Percentiles rank a stretch among this genome's conserved stretches.
Evolutionary conservation across 805 yeast species (phyloP).

Genomic region (Yarrowia divulgata): DNA sequence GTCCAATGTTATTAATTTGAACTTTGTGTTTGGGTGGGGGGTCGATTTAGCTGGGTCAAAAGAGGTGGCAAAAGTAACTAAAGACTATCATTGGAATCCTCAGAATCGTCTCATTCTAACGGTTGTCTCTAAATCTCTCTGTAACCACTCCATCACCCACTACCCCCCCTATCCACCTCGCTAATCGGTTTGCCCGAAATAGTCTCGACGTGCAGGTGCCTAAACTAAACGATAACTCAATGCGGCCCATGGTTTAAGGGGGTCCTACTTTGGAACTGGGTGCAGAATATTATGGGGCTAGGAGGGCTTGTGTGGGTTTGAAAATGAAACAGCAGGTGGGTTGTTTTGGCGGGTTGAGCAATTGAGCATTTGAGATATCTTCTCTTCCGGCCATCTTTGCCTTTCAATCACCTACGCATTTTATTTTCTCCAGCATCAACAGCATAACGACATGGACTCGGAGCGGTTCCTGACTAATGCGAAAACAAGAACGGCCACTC

Average conservation of each 20-base stretch:
- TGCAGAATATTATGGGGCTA: slow-evolving; percentile 30
- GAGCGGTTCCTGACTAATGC: neutral
- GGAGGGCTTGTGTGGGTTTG: slow-evolving; percentile 2
- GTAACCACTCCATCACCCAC: neutral
- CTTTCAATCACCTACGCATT: no score
- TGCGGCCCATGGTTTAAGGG: slow-evolving; percentile 7
- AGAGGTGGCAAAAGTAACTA: no score
- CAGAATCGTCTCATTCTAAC: no score
- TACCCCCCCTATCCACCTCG: slow-evolving; percentile 3
- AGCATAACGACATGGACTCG: slow-evolving; percentile 3
- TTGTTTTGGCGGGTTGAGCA: neutral
- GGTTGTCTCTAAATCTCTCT: neutral
- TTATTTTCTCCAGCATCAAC: neutral
- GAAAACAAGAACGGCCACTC: slow-evolving; percentile 12
- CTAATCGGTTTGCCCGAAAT: neutral
- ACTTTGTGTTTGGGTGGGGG: neutral
- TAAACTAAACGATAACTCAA: slow-evolving; percentile 17
- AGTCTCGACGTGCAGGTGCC: slow-evolving; percentile 20
- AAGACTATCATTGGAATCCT: no score
- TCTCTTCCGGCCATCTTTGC: neutral
- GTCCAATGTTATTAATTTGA: neutral
- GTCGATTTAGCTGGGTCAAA: no score
- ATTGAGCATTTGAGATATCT: neutral
- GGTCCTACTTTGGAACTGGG: slow-evolving; percentile 17
- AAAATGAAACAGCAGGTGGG: slow-evolving; percentile 15